These are phyloP conservation scores for Cynanchum wilfordii DNA, from an alignment of 257 asterid genomes.

Conservation along the genomic window DNA sequence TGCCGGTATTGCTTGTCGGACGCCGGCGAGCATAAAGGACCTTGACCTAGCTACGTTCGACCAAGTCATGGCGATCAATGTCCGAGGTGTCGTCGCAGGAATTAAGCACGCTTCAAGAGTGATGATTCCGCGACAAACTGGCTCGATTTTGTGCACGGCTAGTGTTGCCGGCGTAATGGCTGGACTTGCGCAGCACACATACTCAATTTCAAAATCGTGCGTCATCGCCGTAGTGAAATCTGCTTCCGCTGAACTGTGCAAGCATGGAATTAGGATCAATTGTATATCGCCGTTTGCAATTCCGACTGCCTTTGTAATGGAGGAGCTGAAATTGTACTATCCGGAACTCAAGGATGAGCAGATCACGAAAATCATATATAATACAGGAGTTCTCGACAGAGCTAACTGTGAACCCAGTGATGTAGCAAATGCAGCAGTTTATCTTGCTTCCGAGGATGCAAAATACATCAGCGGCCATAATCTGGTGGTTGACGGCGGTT, in stretches of 20 bases:
- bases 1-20: constrained; percentile 79
- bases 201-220: constrained; percentile 58
- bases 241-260: constrained; percentile 55
- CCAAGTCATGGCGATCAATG: constrained; percentile 65
- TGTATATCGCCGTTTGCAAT: constrained; percentile 80
- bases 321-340: constrained; percentile 43
- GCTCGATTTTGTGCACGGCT: constrained; percentile 77
- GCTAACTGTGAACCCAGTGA: constrained; percentile 57
- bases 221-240: constrained; percentile 65
- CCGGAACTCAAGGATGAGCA: constrained; percentile 35
- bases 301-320: constrained; percentile 59
- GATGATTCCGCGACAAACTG: constrained; percentile 63
- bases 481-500: constrained; percentile 78
- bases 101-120: constrained; percentile 88
- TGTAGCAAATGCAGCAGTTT: constrained; percentile 74
- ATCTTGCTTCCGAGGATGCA: constrained; percentile 72
- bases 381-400: constrained; percentile 53
- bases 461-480: constrained; percentile 80
- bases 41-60: constrained; percentile 62
- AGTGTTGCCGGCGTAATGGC: constrained; percentile 75
- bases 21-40: constrained; percentile 56
- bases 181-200: constrained; percentile 71
- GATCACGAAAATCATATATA: constrained; percentile 47
- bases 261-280: constrained; percentile 66
- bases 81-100: constrained; percentile 64